Evolutionary conservation across 2,329 filamentous ascomycete species (phyloP), one percentile per base, ranked within the genome.

Genomic region (Trichoderma sp.): DNA sequence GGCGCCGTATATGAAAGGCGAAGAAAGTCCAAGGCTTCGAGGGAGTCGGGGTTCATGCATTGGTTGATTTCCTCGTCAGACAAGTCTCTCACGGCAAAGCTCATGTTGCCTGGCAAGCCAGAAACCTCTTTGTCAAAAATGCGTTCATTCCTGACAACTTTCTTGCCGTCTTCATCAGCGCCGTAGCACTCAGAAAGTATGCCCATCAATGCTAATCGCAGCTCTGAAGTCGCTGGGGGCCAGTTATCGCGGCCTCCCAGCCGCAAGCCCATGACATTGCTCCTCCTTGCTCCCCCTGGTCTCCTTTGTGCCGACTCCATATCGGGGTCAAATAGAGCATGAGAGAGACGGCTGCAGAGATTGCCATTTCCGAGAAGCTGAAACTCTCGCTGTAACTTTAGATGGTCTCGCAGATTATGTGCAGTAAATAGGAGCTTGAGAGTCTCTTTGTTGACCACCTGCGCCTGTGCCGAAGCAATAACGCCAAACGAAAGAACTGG

Each of bases 21-120:
- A 18, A 99, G 87, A 80, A 99, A 98, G 83, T 98, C 97, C n/a
- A 98, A 87, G 0, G 97, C 97, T 81, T 96, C 92, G 21, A 98
- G 88, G 0, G 93, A 93, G 81, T 94, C 90, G 0, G 95, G 92
- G 79, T 98, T 91, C 88, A 97, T 92, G 83, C 95, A 96, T 77
- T 89, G 91, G 71, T 95, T 91, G 65, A 98, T 94, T 79, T 98
- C 95, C 64, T 93, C 92, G 8, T 91, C 88, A 0, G 92, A 89
- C 77, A 98, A 88, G 79, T 96, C 93, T 50, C 97, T 93, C 29
- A 99, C 93, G 0, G 94, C 91, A 82, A 99, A 98, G 82, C 92
- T 94, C 35, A 95, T 84, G 29, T 92, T 91, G 0, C 93, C 93
- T 0, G 93, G 93, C 2, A 95, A 86, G 59, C 84, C 82, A 24